These are phyloP conservation scores for Moniliella sp. DNA, from an alignment of 1,284 basidiomycete genomes.

Conservation along the genomic window DNA sequence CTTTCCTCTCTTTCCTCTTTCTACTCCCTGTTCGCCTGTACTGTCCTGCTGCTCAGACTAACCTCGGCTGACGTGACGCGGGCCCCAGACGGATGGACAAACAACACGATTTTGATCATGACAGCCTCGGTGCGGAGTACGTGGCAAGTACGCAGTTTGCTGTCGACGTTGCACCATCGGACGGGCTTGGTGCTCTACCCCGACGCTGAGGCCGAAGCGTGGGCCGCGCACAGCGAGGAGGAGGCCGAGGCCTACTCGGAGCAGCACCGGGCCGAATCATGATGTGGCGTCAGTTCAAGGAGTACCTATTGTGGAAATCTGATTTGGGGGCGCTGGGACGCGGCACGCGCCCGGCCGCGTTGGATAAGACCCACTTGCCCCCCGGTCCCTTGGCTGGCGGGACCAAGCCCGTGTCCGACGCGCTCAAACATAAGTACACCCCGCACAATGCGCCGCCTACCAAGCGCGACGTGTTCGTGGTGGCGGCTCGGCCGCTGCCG, in stretches of 20 bases:
- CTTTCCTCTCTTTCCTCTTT: too few species aligned
- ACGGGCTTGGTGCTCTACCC: neutral
- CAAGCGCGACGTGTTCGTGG: neutral
- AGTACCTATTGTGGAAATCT: constrained; percentile 73
- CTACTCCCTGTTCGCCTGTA: too few species aligned
- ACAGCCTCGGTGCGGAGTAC: constrained; percentile 14
- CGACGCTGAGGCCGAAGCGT: too few species aligned
- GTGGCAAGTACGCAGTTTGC: constrained; percentile 17
- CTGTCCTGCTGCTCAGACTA: too few species aligned
- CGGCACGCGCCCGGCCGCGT: too few species aligned
- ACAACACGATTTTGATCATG: constrained; percentile 29
- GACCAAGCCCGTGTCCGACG: neutral
- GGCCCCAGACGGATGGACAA: constrained; percentile 8
- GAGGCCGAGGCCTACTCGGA: neutral
- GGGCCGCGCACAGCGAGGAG: constrained; percentile 3
- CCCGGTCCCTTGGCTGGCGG: too few species aligned
- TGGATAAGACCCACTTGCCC: too few species aligned
- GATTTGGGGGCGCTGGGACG: too few species aligned
- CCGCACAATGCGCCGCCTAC: neutral
- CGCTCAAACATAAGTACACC: neutral
- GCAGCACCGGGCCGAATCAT: constrained; percentile 38
- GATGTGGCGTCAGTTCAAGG: constrained; percentile 53
- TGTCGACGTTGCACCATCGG: constrained; percentile 12
- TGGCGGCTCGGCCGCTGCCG: neutral
- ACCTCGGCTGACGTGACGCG: too few species aligned